Base-by-base conservation (phyloP, 2,329 filamentous ascomycete genomes). In the Colletotrichum scovillei region DNA sequence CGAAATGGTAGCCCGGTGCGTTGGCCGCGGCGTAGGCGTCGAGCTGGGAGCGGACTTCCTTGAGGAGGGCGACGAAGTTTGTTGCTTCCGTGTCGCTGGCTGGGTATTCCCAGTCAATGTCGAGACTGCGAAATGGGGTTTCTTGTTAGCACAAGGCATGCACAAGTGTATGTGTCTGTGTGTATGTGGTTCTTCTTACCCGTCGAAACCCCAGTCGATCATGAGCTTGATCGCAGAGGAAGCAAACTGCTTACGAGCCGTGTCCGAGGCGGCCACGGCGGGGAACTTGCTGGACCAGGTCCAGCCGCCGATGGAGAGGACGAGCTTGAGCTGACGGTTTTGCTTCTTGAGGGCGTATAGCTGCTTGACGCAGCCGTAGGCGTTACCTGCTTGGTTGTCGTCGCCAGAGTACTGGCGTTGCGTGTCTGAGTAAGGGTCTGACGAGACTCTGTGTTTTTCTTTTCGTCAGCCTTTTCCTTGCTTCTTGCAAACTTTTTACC, bases 251-350 rank as follows among this genome's bases (percentile, higher is more conserved):
- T 85, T 83, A 14, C 94, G 89, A 8, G 92, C 90, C 6, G 86
- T 84, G 0, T 87, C 85, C 0, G 92, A 92, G 22, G 90, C 90
- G 0, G 90, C 90, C 0, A 92, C 89, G 7, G 84, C 84, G 1
- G 90, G 86, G 79, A 96, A 94, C 77, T 93, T 92, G 66, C 88
- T 82, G 4, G 92, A 94, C 80, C 93, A 94, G 0, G 91, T 93
- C 91, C 92, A 97, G 19, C 95, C 95, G 53, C 95, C 95, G 73
- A 97, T 93, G 46, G 92, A 94, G 9, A 97, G 87, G n/a, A 97
- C 84, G 2, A 93, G 88, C 82, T 97, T 97, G 70, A 97, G 82
- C 65, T 93, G 90, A 24, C 94, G 90, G 80, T 97, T 90, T 76
- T 87, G 84, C 83, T 95, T 92, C 86, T 97, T 97, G 65, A 93